phyloP scores from a whole-genome alignment of 1,139 yeast species.

The Pichia sp. region DNA sequence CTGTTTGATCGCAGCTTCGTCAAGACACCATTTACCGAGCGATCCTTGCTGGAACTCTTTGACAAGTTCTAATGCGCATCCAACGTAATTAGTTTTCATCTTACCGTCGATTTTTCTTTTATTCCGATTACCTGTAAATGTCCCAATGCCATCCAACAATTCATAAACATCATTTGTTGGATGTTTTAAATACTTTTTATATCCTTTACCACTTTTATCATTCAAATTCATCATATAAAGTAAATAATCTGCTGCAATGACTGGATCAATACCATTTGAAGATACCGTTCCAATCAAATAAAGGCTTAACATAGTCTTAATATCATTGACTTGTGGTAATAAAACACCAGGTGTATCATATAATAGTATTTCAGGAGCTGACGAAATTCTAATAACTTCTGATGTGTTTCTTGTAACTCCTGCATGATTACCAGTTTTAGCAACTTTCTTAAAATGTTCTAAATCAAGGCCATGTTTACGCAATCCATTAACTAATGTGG shows the following conservation, averaged over 20 bases:
- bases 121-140: slow-evolving; percentile 32
- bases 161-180: slow-evolving; percentile 75
- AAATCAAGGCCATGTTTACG: slow-evolving; percentile 46
- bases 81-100: slow-evolving; percentile 14
- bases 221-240: slow-evolving; percentile 67
- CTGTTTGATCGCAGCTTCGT: slow-evolving; percentile 26
- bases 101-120: slow-evolving; percentile 32
- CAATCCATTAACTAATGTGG: slow-evolving; percentile 70
- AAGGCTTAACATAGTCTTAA: slow-evolving; percentile 69
- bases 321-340: slow-evolving; percentile 63
- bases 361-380: slow-evolving; percentile 61
- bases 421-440: slow-evolving; percentile 80
- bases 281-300: slow-evolving; percentile 77
- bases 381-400: slow-evolving; percentile 60
- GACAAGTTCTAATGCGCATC: slow-evolving; percentile 65
- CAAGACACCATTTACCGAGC: slow-evolving; percentile 34
- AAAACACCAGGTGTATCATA: slow-evolving; percentile 94
- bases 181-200: slow-evolving; percentile 41
- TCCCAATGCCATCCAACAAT: slow-evolving; percentile 52
- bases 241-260: slow-evolving; percentile 80
- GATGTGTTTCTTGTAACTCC: slow-evolving; percentile 85
- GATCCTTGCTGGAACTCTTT: slow-evolving; percentile 63
- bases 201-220: slow-evolving; percentile 41
- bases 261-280: slow-evolving; percentile 65
- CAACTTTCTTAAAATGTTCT: slow-evolving; percentile 47